Percentiles rank a stretch among this genome's conserved stretches.
phyloP scores from a whole-genome alignment of 1,139 yeast genomes.

The Magnusiomyces suaveolens region DNA sequence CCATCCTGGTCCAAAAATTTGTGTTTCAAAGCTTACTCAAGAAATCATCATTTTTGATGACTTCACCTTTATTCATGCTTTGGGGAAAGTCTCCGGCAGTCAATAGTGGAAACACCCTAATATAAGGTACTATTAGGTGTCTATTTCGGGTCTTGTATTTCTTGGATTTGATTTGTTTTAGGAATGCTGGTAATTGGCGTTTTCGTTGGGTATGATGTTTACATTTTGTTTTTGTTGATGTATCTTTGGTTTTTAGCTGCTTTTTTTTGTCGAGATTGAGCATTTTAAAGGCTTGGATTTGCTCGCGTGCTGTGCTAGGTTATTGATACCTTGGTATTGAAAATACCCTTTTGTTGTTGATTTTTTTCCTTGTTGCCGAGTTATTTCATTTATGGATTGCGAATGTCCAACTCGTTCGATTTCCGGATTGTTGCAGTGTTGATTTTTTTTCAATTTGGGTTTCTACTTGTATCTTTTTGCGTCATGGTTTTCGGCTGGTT shows the following conservation, averaged over 20 bases:
- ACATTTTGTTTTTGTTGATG: neutral
- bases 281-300: neutral
- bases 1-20: slow-evolving; percentile 7
- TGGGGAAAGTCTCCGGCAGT: slow-evolving; percentile 10
- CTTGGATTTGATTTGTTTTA: no score
- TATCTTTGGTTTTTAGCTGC: neutral
- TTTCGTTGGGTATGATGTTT: neutral
- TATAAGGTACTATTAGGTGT: slow-evolving; percentile 6
- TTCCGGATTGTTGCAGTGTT: no score
- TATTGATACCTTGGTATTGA: neutral
- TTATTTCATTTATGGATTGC: neutral
- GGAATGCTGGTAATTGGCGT: neutral
- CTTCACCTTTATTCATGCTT: neutral
- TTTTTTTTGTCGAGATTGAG: neutral
- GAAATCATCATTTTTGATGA: neutral
- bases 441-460: neutral
- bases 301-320: neutral
- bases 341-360: neutral
- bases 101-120: slow-evolving; percentile 7
- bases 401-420: no score
- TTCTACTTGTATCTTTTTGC: neutral
- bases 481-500: neutral
- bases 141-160: neutral
- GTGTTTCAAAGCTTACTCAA: slow-evolving; percentile 8
- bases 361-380: neutral